Base-by-base conservation (phyloP, 768 basidiomycete genomes). In the Pholiota microspora region DNA sequence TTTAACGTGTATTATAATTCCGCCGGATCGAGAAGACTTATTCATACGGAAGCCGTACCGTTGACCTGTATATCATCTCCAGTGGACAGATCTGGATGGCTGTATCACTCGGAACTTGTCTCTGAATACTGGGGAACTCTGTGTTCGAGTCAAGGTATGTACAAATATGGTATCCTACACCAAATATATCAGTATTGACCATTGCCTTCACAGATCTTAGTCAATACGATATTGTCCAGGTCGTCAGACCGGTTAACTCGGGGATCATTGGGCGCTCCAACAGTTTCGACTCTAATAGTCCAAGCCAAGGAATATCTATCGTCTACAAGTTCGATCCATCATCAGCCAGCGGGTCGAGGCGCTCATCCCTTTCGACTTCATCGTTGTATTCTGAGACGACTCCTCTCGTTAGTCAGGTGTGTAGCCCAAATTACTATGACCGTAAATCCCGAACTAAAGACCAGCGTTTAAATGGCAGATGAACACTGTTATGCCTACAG, bases 71-170 rank as follows among this genome's bases (percentile, higher is more conserved):
- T 63, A 9, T 67, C 69, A 1, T 64, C 67, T 5, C 60, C 67
- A 16, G 49, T 58, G 12, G 55, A 62, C 16, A 56, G 60, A 32
- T 59, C 64, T 25, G 66, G 66, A 16, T 71, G 67, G 66, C 49
- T 66, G 7, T 85, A 85, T 62, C 72, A 69, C 51, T 72, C 77
- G 3, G 61, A 73, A n/a, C 73, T 85, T 42, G 75, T 77, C 13
- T 81, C 82, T 24, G 65, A 62, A 44, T 81, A 77, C 56, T 85
- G 83, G 83, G 67, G 71, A 16, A 69, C 69, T 7, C 56, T 85
- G 45, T 79, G 78, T 59, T 65, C 69, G 53, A 67, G 71, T 12
- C 55, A 72, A 59, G 75, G 83, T 82, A 53, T 47, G 73, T 21
- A 3, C 1, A 42, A 1, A 31, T 45, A 16, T 57, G 24, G 38